Percentiles rank a stretch among this genome's conserved stretches.
Evolutionary conservation across 768 basidiomycete species (phyloP).

Genomic region (Leccinum subtestaceum): DNA sequence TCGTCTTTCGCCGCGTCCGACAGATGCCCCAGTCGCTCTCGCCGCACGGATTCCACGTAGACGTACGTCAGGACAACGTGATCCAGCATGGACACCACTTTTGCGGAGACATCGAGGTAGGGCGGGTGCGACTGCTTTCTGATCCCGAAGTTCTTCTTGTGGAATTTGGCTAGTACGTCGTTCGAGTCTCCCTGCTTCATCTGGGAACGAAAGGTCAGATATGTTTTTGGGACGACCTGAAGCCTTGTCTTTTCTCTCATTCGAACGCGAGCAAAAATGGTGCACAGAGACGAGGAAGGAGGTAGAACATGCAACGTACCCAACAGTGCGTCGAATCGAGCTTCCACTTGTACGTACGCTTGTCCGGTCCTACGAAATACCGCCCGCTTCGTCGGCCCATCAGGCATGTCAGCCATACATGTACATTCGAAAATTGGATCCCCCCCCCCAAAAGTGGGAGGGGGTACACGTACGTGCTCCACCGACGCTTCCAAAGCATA

Average conservation of each 20-base stretch:
- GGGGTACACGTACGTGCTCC: slow-evolving; percentile 20
- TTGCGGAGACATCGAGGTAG: slow-evolving; percentile 26
- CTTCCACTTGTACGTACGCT: slow-evolving; percentile 35
- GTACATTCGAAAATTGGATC: not conserved
- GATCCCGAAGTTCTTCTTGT: slow-evolving; percentile 24
- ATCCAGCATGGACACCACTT: slow-evolving; percentile 24
- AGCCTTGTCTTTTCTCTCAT: not conserved
- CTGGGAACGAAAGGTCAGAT: slow-evolving; percentile 10
- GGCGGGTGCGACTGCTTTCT: slow-evolving; percentile 22
- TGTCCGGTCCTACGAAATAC: slow-evolving; percentile 34
- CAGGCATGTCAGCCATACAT: not conserved
- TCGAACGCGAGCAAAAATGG: not conserved
- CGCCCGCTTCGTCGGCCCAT: slow-evolving; percentile 23
- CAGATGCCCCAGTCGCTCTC: slow-evolving; percentile 19
- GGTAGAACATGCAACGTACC: slow-evolving; percentile 15
- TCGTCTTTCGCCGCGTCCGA: not conserved
- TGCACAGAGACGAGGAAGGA: not conserved
- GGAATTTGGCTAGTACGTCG: slow-evolving; percentile 18
- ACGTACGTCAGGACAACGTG: slow-evolving; percentile 28
- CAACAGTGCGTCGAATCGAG: slow-evolving; percentile 27
- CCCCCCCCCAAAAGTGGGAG: not conserved
- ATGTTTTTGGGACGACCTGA: not conserved
- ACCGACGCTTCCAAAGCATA: slow-evolving; percentile 23
- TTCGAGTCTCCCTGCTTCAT: slow-evolving; percentile 19
- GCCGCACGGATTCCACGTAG: slow-evolving; percentile 27